These are phyloP conservation scores for Dioscorea cayenensis DNA, from an alignment of 116 monocot species.

Conservation along the genomic window DNA sequence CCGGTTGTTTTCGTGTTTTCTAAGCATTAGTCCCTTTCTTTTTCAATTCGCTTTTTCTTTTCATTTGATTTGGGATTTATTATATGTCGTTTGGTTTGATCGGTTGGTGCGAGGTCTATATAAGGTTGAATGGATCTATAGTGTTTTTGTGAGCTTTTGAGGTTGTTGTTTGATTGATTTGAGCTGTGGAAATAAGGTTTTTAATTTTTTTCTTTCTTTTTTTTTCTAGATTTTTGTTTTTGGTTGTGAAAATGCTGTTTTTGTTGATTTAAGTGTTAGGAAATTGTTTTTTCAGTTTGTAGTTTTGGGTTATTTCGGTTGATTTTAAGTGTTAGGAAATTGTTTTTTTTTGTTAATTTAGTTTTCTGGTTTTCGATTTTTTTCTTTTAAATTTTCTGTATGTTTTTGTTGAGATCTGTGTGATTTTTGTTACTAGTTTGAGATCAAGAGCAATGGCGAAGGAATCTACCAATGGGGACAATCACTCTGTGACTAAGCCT, in stretches of 20 bases:
- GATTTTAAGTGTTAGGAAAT: no score
- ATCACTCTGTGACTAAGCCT: constrained; percentile 25
- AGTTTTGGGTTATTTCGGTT: no score
- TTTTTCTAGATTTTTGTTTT: no score
- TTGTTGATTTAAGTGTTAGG: no score
- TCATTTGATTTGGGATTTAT: not conserved
- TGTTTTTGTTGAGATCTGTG: constrained; percentile 1
- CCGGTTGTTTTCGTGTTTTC: constrained; percentile 1
- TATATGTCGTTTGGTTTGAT: not conserved
- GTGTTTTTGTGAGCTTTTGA: no score
- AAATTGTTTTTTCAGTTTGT: no score
- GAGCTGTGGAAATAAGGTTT: not conserved
- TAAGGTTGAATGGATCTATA: not conserved
- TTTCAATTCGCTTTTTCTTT: not conserved
- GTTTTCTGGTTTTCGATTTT: no score
- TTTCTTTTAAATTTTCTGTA: not conserved
- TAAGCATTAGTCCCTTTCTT: not conserved
- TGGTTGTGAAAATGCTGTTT: no score
- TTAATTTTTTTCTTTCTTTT: no score
- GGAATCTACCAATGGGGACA: constrained; percentile 49
- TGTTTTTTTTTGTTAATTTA: no score
- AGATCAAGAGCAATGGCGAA: constrained; percentile 47
- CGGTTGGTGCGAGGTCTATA: not conserved
- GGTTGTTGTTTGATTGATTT: no score
- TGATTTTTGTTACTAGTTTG: not conserved